Conservation (phyloP, 768 basidiomycete genomes). For the Candolleomyces eurysporus region DNA sequence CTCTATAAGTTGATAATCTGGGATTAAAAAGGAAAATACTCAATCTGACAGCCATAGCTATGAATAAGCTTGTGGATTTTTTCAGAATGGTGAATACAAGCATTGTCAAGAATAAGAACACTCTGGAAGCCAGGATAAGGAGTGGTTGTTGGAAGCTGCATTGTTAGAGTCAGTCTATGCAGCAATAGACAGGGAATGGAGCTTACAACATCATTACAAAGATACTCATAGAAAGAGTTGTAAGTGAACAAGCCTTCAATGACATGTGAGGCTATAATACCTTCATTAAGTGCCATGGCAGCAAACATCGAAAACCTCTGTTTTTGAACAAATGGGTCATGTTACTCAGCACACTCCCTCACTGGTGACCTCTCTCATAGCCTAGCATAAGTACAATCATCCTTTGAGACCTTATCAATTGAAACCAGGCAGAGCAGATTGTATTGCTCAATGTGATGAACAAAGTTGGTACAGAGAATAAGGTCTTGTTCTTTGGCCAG, state of each 20-base stretch:
- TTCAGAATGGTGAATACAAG: slow-evolving; percentile 34
- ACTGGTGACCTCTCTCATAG: slow-evolving; percentile 16
- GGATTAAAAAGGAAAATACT: slow-evolving; percentile 34
- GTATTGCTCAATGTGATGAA: slow-evolving; percentile 17
- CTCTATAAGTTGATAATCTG: slow-evolving; percentile 36
- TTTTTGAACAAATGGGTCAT: slow-evolving; percentile 18
- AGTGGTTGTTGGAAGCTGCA: slow-evolving; percentile 33
- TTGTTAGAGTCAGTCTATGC: background rate
- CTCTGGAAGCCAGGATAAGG: slow-evolving; percentile 26
- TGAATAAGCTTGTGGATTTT: slow-evolving; percentile 23
- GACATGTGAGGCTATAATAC: slow-evolving; percentile 19
- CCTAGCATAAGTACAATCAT: slow-evolving; percentile 21
- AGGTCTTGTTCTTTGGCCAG: slow-evolving; percentile 19
- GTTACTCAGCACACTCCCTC: slow-evolving; percentile 15
- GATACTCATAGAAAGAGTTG: slow-evolving; percentile 15
- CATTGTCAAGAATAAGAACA: slow-evolving; percentile 37
- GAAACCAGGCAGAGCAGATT: slow-evolving; percentile 13
- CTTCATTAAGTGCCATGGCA: slow-evolving; percentile 19
- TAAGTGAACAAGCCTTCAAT: slow-evolving; percentile 17
- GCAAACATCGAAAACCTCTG: slow-evolving; percentile 17
- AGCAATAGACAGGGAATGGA: background rate
- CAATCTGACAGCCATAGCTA: slow-evolving; percentile 20
- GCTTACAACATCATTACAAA: slow-evolving; percentile 15
- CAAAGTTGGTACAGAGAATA: slow-evolving; percentile 13
- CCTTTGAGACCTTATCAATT: slow-evolving; percentile 28